Percentiles rank a stretch among this genome's conserved stretches.
These are phyloP conservation scores for Dioszegia hungarica DNA, from an alignment of 768 basidiomycete species.

Conservation along the genomic window DNA sequence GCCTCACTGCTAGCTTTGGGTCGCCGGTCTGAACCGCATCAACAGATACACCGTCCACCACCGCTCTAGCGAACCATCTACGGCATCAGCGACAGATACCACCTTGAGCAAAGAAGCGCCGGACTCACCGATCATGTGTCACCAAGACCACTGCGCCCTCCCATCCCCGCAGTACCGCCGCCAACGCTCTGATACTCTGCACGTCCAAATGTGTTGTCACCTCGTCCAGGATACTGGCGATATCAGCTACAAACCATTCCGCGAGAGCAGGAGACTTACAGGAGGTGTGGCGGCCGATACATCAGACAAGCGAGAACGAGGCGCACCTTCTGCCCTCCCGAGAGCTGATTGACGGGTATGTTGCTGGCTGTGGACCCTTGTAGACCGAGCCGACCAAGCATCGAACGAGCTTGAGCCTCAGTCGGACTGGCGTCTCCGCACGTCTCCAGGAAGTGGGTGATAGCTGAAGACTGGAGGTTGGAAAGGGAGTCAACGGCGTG, in stretches of 20 bases:
- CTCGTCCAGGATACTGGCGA: slow-evolving; percentile 54
- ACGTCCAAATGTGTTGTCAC: slow-evolving; percentile 67
- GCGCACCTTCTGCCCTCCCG: slow-evolving; percentile 52
- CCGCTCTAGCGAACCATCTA: slow-evolving; percentile 39
- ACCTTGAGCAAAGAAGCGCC: background rate
- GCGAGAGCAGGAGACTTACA: slow-evolving; percentile 31
- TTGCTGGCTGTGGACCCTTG: background rate
- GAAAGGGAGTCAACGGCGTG: slow-evolving; percentile 60
- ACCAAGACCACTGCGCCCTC: slow-evolving; percentile 61
- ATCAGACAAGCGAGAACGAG: slow-evolving; percentile 59
- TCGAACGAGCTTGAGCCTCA: slow-evolving; percentile 51
- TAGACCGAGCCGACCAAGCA: slow-evolving; percentile 3
- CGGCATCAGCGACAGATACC: background rate
- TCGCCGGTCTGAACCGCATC: too few species aligned
- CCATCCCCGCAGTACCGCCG: slow-evolving; percentile 55
- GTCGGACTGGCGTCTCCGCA: slow-evolving; percentile 53
- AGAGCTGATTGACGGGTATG: background rate
- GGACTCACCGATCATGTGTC: slow-evolving; percentile 58
- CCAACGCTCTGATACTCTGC: slow-evolving; percentile 59
- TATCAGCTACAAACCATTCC: background rate
- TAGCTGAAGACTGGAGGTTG: slow-evolving; percentile 52
- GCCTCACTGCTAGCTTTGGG: slow-evolving; percentile 15
- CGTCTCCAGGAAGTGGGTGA: slow-evolving; percentile 54
- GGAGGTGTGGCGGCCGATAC: slow-evolving; percentile 57
- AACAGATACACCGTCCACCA: slow-evolving; percentile 35